Percentiles rank a stretch among this genome's conserved stretches.
phyloP scores from a whole-genome alignment of 2,329 filamentous ascomycete species.

The Claviceps arundinis region DNA sequence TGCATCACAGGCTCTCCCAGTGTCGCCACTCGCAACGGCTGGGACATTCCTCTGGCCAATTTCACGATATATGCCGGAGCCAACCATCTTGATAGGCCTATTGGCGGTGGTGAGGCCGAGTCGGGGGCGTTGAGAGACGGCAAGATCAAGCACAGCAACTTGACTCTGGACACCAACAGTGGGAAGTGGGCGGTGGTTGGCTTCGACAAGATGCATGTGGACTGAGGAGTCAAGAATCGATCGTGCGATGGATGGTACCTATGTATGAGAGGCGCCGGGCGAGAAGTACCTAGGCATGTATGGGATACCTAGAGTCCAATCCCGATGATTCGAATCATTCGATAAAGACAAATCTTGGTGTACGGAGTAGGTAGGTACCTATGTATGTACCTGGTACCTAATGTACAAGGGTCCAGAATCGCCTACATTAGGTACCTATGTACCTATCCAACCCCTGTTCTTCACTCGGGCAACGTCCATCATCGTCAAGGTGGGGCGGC shows the following conservation, averaged over 20 bases:
- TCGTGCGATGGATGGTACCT: not conserved
- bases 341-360: too few species aligned
- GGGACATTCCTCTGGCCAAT: slow-evolving; percentile 55
- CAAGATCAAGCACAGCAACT: slow-evolving; percentile 30
- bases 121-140: slow-evolving; percentile 42
- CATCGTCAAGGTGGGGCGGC: too few species aligned
- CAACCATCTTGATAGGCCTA: slow-evolving; percentile 38
- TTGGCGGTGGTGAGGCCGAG: slow-evolving; percentile 31
- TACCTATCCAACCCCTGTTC: too few species aligned
- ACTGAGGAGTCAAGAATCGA: not conserved
- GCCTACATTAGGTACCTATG: too few species aligned
- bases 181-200: slow-evolving; percentile 13
- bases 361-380: too few species aligned
- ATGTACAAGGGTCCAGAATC: too few species aligned
- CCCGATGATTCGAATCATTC: too few species aligned
- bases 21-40: slow-evolving; percentile 43
- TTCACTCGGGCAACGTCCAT: too few species aligned
- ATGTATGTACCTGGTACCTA: too few species aligned
- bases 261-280: too few species aligned
- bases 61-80: slow-evolving; percentile 52
- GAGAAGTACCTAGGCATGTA: too few species aligned
- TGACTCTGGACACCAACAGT: slow-evolving; percentile 29
- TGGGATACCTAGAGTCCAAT: too few species aligned
- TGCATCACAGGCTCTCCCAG: slow-evolving; percentile 31
- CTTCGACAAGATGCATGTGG: slow-evolving; percentile 13